Conservation (phyloP, 495 filamentous ascomycete genomes). For the Geoglossum glabrum region DNA sequence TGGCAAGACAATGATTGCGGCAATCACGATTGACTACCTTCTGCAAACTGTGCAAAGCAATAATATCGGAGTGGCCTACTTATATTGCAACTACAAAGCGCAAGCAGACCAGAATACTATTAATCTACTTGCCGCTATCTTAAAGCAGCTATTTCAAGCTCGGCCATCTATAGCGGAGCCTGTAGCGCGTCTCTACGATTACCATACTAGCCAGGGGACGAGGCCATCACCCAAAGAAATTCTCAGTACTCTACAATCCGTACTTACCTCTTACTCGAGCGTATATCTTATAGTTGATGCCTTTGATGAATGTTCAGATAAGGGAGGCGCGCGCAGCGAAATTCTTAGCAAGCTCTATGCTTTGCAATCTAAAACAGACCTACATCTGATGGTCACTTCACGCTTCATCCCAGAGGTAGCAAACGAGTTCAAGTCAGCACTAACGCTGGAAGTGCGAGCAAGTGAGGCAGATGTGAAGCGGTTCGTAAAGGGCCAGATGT, state of each 20-base stretch:
- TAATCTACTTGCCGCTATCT: neutral
- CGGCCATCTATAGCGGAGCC: neutral
- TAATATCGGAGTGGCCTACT: neutral
- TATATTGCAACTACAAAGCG: neutral
- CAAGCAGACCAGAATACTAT: neutral
- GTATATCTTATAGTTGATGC: slow-evolving; percentile 1
- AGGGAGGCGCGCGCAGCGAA: slow-evolving; percentile 1
- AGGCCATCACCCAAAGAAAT: neutral
- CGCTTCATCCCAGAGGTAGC: slow-evolving; percentile 9
- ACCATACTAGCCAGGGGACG: neutral
- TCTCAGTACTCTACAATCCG: neutral
- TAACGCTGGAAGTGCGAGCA: slow-evolving; percentile 14
- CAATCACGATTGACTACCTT: neutral
- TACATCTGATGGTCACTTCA: slow-evolving; percentile 15
- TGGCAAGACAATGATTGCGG: slow-evolving; percentile 1
- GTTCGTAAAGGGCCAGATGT: too few relatives aligned
- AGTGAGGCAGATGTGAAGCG: slow-evolving; percentile 17
- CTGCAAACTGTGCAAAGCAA: neutral
- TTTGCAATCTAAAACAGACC: slow-evolving; percentile 1
- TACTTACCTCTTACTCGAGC: neutral
- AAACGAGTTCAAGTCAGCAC: neutral
- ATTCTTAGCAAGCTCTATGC: slow-evolving; percentile 7
- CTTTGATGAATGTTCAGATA: slow-evolving; percentile 15
- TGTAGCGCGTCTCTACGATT: neutral
- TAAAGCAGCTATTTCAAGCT: neutral